Base-by-base conservation (phyloP, 225 moss, liverwort and hornwort species). In the Physcomitrium patens region DNA sequence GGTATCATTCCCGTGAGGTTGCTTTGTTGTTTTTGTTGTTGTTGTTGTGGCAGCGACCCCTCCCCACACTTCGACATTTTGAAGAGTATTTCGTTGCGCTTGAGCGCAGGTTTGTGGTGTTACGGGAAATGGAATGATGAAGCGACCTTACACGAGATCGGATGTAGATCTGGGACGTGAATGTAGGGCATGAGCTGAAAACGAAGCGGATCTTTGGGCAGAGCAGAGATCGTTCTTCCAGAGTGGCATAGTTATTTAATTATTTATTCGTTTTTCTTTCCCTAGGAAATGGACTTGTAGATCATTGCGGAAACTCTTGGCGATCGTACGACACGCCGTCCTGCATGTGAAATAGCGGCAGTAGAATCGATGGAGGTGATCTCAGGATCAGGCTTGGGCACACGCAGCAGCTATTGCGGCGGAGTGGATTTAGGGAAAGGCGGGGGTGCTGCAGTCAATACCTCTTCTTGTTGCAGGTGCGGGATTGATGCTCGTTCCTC, bases 381-480 rank as follows among this genome's bases (percentile, higher is more conserved):
- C 51, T 28, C 28, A 5, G 63, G 46, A 45, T 23, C 65, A 57
- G 5, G 43, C 46, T 74, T 48, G 46, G 10, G 31, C 22, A 31
- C 47, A 63, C n/a, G n/a, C n/a, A n/a, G 12, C 47, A 48, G 28
- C 51, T 53, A n/a, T 65, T 54, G 60, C 42, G 24, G 10, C 18
- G 41, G 20, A 47, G 37, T 37, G 66, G 78, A 78, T 75, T 72
- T 78, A 43, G 83, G 83, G 61, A 72, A 71, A 76, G 79, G 69
- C 51, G 63, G 82, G 31, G 0, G 7, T 37, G 31, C 31, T 46
- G 17, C 22, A 4, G 26, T 24, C 2, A 26, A 42, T 17, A 70
- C 42, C 13, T 51, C 75, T 13, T 70, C 65, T 13, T 50, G 56
- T 16, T 26, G 44, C 23, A 77, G 24, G 72, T 74, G 74, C 23